Evolutionary conservation across 208 protist species (phyloP).

Genomic region (Wallacemonas rigidus): DNA sequence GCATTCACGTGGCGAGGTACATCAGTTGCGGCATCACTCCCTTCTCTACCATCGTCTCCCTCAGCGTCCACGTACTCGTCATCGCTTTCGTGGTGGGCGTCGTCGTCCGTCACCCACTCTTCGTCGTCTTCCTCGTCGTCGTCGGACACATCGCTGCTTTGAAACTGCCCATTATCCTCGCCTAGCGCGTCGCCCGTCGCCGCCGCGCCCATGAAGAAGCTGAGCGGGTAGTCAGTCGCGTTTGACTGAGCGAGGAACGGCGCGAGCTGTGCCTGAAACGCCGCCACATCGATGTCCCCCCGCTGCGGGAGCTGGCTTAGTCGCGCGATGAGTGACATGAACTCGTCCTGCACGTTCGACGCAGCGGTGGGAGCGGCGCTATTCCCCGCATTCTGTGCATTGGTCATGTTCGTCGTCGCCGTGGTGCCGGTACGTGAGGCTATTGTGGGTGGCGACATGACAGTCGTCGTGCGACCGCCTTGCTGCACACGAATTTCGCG

Average conservation of each 20-base stretch:
- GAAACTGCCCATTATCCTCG: neutral
- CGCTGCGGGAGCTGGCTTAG: neutral
- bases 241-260: neutral
- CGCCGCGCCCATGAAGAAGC: neutral
- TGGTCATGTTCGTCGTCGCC: neutral
- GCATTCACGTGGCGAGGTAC: no score
- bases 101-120: conserved; percentile 14
- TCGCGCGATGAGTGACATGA: conserved; percentile 1
- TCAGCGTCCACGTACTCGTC: neutral
- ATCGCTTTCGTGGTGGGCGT: neutral
- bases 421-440: neutral
- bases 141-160: conserved; percentile 14
- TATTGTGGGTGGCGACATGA: conserved; percentile 4
- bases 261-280: neutral
- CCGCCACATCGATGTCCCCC: neutral
- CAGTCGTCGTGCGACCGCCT: conserved; percentile 31
- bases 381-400: neutral
- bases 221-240: no score
- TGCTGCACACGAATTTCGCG: conserved; percentile 37
- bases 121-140: conserved; percentile 26
- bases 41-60: neutral
- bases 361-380: no score
- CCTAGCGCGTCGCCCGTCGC: conserved; percentile 1
- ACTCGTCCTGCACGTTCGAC: neutral
- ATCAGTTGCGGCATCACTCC: no score